These are phyloP conservation scores for Endothia cerciana DNA, from an alignment of 2,329 filamentous ascomycete species.

Conservation along the genomic window DNA sequence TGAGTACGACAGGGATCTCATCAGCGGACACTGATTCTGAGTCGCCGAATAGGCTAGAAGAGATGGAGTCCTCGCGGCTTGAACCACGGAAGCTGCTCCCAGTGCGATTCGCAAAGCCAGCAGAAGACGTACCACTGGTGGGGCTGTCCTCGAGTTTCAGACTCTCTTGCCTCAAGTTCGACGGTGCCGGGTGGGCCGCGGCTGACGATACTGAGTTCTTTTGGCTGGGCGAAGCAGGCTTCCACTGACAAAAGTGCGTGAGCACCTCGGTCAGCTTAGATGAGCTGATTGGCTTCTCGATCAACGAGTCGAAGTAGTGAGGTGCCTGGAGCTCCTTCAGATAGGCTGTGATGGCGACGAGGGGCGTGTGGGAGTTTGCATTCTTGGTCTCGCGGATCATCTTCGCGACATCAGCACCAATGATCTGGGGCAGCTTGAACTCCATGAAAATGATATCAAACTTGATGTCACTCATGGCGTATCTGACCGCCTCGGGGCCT, in stretches of 20 bases:
- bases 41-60: constrained; percentile 86
- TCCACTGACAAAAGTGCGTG: constrained; percentile 90
- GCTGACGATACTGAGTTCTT: constrained; percentile 48
- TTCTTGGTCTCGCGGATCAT: constrained; percentile 99
- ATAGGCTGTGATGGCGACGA: constrained; percentile 95
- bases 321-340: constrained; percentile 95
- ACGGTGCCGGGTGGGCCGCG: constrained; percentile 63
- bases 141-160: constrained; percentile 77
- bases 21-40: constrained; percentile 78
- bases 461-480: constrained; percentile 95
- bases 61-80: constrained; percentile 86
- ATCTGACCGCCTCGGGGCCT: constrained; percentile 88
- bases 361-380: constrained; percentile 89
- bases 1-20: constrained; percentile 76
- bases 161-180: constrained; percentile 68
- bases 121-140: constrained; percentile 70
- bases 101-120: constrained; percentile 66
- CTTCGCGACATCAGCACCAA: constrained; percentile 90
- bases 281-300: constrained; percentile 95
- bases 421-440: constrained; percentile 92
- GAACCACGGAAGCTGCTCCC: constrained; percentile 78
- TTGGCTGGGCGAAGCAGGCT: constrained; percentile 64
- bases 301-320: constrained; percentile 92
- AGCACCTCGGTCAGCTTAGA: constrained; percentile 89
- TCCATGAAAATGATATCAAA: constrained; percentile 99